phyloP scores from a whole-genome alignment of 129 eudicot genomes.

The Calendula officinalis region DNA sequence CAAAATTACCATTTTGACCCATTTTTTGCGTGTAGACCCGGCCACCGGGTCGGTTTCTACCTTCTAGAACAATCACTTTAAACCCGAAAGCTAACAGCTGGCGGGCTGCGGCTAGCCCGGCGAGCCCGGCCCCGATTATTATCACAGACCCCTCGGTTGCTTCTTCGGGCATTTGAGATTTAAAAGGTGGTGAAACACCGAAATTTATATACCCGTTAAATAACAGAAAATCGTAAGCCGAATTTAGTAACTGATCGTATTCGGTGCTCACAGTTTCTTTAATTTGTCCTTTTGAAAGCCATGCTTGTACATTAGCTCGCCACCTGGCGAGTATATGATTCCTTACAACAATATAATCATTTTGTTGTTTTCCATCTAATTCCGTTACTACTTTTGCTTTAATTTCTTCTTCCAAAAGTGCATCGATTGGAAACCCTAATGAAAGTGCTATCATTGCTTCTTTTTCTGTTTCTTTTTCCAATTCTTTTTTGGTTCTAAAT shows the following conservation, averaged over 20 bases:
- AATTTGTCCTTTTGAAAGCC: conserved; percentile 72
- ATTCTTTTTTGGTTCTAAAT: conserved; percentile 51
- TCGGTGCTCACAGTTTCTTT: conserved; percentile 79
- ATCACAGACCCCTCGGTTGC: conserved; percentile 59
- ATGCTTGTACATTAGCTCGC: conserved; percentile 66
- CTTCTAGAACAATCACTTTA: conserved; percentile 76
- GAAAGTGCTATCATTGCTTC: conserved; percentile 94
- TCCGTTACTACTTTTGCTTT: conserved; percentile 69
- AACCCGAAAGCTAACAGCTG: conserved; percentile 80
- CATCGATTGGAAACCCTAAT: conserved; percentile 78
- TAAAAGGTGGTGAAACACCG: conserved; percentile 65
- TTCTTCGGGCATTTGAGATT: conserved; percentile 57
- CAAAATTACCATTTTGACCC: conserved; percentile 59
- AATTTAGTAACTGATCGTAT: conserved; percentile 52
- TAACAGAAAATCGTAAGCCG: conserved; percentile 83
- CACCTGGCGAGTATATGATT: conserved; percentile 87
- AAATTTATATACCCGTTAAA: conserved; percentile 80
- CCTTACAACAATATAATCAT: conserved; percentile 82
- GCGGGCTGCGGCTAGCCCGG: conserved; percentile 86
- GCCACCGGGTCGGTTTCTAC: conserved; percentile 89
- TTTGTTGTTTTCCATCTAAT: conserved; percentile 77
- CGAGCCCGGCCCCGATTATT: conserved; percentile 86
- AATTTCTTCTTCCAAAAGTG: conserved; percentile 65
- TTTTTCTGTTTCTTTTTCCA: conserved; percentile 83
- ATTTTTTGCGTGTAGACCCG: conserved; percentile 83